Evolutionary conservation across 2,329 filamentous ascomycete species (phyloP).

Genomic region (Chaetomiaceae sp.): DNA sequence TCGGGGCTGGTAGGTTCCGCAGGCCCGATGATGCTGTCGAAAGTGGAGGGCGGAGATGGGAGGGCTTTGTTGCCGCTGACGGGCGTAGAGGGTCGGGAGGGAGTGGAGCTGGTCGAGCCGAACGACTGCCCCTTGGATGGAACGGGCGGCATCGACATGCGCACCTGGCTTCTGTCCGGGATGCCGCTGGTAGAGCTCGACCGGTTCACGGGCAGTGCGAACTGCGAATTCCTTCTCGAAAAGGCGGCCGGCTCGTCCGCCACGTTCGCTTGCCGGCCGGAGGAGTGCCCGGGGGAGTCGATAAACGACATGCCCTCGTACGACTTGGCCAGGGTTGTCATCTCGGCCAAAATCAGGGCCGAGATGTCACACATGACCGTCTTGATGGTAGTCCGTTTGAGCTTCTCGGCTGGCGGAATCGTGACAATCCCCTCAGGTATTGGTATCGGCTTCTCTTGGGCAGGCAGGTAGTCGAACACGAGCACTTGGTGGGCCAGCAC

Average conservation of each 20-base stretch:
- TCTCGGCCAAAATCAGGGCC: constrained; percentile 65
- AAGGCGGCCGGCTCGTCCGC: constrained; percentile 38
- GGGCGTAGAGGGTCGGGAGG: constrained; percentile 46
- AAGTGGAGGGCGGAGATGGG: constrained; percentile 41
- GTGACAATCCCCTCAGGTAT: constrained; percentile 63
- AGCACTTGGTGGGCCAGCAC: constrained; percentile 72
- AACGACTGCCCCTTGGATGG: constrained; percentile 42
- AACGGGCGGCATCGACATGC: constrained; percentile 78
- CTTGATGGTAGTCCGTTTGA: constrained; percentile 73
- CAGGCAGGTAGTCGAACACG: constrained; percentile 65
- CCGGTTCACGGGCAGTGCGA: constrained; percentile 41
- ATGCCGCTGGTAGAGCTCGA: constrained; percentile 49
- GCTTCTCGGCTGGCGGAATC: constrained; percentile 62
- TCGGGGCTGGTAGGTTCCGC: constrained; percentile 38
- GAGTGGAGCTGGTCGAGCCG: constrained; percentile 40
- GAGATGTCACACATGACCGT: constrained; percentile 75
- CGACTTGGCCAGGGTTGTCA: constrained; percentile 66
- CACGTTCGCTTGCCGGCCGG: constrained; percentile 37
- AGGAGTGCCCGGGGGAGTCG: constrained; percentile 62
- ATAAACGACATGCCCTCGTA: constrained; percentile 68
- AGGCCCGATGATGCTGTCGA: constrained; percentile 39
- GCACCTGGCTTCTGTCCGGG: constrained; percentile 54
- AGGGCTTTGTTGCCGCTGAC: constrained; percentile 37
- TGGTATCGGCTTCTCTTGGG: constrained; percentile 43
- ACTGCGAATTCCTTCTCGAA: constrained; percentile 51